Evolutionary conservation across 2,329 filamentous ascomycete species (phyloP), one percentile per base, ranked within the genome.

Genomic region (Akanthomyces lecanii): DNA sequence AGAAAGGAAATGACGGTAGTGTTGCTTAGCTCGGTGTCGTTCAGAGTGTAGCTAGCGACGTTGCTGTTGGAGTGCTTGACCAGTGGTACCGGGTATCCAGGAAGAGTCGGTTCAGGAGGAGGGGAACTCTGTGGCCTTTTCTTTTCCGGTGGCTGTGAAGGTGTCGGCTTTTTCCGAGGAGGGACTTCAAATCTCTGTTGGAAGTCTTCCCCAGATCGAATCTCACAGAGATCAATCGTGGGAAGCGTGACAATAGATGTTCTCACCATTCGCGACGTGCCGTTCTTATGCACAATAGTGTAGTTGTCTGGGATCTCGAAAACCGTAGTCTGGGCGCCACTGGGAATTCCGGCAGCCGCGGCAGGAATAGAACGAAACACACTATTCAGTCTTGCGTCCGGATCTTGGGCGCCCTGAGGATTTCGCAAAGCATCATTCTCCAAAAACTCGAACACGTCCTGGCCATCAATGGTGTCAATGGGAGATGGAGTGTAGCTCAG

Each of bases 1-100:
- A 8, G 68, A 6, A 73, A 56, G 0, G 69, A 67, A 5, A 73
- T 62, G 8, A 72, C 69, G 0, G 69, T 70, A 1, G 69, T 66
- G 56, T 74, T 67, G 16, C 28, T 12, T n/a, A 62, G 23, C 10
- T 28, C 40, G 11, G 59, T 38, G 8, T 69, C 69, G 48, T 71
- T 69, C 42, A 73, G 64, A 51, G 71, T 70, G 47, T 72, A 72
- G 2, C 69, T 70, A 3, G 71, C 63, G 0, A 71, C 69, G 33
- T 65, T 65, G 36, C 69, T 66, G 21, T 48, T 57, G 1, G 23
- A 58, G 63, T 73, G 71, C 3, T 69, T 67, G 12, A 65, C 63
- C 0, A 70, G 64, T 0, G 71, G 70, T 36, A 47, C 61, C 0
- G 71, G 71, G 33, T 70, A 73, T 2, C 71, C 70, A 0, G 40